phyloP scores from a whole-genome alignment of 257 asterid genomes.

The Marsdenia floribunda region DNA sequence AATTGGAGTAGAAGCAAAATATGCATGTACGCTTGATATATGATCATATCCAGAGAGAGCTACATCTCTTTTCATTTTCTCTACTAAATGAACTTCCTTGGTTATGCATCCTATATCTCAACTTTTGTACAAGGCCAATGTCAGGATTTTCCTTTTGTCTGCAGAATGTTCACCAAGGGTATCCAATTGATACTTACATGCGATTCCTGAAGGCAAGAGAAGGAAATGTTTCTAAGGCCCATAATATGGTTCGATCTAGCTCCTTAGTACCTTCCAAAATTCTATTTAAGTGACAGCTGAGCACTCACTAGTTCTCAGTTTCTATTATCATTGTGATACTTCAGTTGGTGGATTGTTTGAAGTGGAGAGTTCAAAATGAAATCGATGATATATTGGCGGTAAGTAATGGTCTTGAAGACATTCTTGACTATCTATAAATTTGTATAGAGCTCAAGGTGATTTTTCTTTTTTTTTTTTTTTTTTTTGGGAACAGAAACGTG shows the following conservation, averaged over 20 bases:
- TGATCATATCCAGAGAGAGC: neutral
- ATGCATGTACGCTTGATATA: neutral
- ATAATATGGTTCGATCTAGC: slow-evolving; percentile 53
- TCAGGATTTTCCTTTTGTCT: neutral
- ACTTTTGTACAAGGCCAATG: neutral
- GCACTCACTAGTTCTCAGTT: slow-evolving; percentile 4
- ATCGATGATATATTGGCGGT: slow-evolving; percentile 69
- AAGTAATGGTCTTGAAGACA: slow-evolving; percentile 25
- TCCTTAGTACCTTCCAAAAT: neutral
- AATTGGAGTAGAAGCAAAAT: neutral
- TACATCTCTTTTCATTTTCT: neutral
- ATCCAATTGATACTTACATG: slow-evolving; percentile 45
- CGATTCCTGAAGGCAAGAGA: slow-evolving; percentile 92
- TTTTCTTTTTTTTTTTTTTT: neutral
- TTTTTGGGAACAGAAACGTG: neutral
- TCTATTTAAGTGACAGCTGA: neutral
- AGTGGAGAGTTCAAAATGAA: slow-evolving; percentile 79
- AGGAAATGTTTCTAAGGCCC: slow-evolving; percentile 56
- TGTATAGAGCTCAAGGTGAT: neutral
- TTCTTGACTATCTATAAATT: neutral
- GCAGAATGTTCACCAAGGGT: slow-evolving; percentile 73
- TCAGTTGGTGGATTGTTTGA: slow-evolving; percentile 71
- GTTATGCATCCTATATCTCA: neutral
- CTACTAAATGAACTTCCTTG: neutral
- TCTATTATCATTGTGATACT: neutral